Base-by-base conservation (phyloP, 768 basidiomycete species). In the Termitomyces sp. region DNA sequence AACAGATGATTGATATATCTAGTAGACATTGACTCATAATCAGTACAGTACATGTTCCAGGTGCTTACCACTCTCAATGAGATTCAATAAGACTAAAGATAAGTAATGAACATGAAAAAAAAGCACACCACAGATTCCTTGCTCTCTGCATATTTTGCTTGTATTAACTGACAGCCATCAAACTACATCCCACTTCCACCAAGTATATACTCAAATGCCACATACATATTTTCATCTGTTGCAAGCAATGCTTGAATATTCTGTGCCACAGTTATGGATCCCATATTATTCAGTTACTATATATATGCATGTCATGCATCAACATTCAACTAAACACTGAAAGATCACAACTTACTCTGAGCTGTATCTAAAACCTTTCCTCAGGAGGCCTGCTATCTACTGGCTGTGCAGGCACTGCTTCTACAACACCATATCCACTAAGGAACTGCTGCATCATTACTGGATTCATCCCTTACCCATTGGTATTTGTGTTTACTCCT, bases 281-380 rank as follows among this genome's bases (percentile, higher is more conserved):
- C 95, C 96, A 98, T 98, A 58, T 89, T 91, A 67, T 92, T 87
- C 66, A 98, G 70, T 86, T 95, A 93, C 89, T 93, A 37, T 15
- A 48, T 19, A 40, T 28, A 49, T 23, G n/a, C n/a, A n/a, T n/a
- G n/a, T n/a, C 11, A 4, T 23, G 17, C 26, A 51, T 51, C n/a
- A 51, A 21, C 28, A 46, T 30, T 3, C 1, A 48, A 33, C 7
- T 8, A 48, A 23, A 9, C 19, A 35, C 12, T 8, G 17, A 52
- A 53, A 50, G 46, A 31, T 52, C 46, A 45, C 19, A n/a, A 72
- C 78, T 10, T 28, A 87, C 89, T 80, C 89, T 86, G 4, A 93
- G 74, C 66, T 94, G 91, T 17, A 87, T 82, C 66, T 95, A 89
- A 78, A 91, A 98, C 49, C 95, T 78, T 75, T 96, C 96, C 68